Conservation (phyloP, 2,329 filamentous ascomycete species). For the Phoma herbarum region DNA sequence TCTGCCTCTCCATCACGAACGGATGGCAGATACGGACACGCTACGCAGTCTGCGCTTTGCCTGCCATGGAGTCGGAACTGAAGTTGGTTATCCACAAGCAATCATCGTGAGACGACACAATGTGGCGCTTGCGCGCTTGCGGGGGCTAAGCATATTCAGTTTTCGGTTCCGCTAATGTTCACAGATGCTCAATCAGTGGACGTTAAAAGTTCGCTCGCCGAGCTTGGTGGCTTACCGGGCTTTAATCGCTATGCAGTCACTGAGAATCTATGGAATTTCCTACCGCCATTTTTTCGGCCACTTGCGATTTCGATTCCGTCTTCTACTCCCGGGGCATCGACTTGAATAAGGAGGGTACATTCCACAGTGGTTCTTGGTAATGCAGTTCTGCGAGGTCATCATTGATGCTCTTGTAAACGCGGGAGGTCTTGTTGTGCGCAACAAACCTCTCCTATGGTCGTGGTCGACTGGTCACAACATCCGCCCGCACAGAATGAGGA, state of each 20-base stretch:
- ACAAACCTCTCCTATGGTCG: neutral
- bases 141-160: too few species aligned
- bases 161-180: too few species aligned
- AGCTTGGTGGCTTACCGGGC: neutral
- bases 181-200: too few species aligned
- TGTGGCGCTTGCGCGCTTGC: neutral
- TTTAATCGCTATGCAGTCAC: neutral
- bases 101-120: neutral
- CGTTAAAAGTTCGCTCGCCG: too few species aligned
- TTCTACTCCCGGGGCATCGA: neutral
- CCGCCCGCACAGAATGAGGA: neutral
- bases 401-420: too few species aligned
- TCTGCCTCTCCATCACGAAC: too few species aligned
- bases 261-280: neutral
- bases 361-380: neutral
- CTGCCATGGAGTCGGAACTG: neutral
- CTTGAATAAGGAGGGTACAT: neutral
- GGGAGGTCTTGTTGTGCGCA: too few species aligned
- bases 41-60: neutral
- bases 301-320: neutral
- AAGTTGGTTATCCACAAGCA: neutral
- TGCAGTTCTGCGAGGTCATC: neutral
- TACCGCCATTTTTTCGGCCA: too few species aligned
- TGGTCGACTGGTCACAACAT: neutral
- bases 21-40: neutral